These are phyloP conservation scores for Crithidia thermophila DNA, from an alignment of 208 protist species.

Conservation along the genomic window DNA sequence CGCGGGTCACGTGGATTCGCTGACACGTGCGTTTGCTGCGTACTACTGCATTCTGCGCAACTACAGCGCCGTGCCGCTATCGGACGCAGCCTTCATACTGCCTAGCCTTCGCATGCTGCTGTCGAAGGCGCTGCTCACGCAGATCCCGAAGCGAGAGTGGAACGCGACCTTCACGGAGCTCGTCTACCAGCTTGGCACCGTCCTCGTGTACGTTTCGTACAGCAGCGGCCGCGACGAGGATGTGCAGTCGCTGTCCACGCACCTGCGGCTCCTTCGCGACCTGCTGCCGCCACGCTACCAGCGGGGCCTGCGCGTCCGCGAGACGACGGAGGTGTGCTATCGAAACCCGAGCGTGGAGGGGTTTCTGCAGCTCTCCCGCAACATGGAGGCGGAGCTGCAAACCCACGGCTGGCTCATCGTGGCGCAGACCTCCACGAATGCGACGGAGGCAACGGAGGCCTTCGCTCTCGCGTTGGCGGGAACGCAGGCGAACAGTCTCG, in stretches of 20 bases:
- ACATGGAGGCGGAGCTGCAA: constrained; percentile 62
- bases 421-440: constrained; percentile 42
- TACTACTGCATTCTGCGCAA: constrained; percentile 39
- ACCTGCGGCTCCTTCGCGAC: constrained; percentile 45
- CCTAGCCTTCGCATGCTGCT: constrained; percentile 80
- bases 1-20: constrained; percentile 17
- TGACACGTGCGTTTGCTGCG: constrained; percentile 35
- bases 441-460: constrained; percentile 35
- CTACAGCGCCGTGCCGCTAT: constrained; percentile 20
- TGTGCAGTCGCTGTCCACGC: constrained; percentile 24
- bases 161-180: constrained; percentile 28
- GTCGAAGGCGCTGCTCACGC: constrained; percentile 43
- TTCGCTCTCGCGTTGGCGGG: constrained; percentile 52
- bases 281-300: constrained; percentile 65
- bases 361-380: constrained; percentile 43
- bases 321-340: constrained; percentile 58
- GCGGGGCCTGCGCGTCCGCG: constrained; percentile 46
- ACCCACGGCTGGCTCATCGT: constrained; percentile 69
- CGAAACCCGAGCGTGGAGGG: constrained; percentile 38
- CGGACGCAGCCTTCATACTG: constrained; percentile 32
- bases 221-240: constrained; percentile 18
- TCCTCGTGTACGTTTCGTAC: constrained; percentile 23
- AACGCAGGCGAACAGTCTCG: constrained; percentile 36
- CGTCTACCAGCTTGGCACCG: constrained; percentile 28
- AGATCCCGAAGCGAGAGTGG: constrained; percentile 31